Base-by-base conservation (phyloP, 176 grass and related monocot species). In the Carex cristatella region DNA sequence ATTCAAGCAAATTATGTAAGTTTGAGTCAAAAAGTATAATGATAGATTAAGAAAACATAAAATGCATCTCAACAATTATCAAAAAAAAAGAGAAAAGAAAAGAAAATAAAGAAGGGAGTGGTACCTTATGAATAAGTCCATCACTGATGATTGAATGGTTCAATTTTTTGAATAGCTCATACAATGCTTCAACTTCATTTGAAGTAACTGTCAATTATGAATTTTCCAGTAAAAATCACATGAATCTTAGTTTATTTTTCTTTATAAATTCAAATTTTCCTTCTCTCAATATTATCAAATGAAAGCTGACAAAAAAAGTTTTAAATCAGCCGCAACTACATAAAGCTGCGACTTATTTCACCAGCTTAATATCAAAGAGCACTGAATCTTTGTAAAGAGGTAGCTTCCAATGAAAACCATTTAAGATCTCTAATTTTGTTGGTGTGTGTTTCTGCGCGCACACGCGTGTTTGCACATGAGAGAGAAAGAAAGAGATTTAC, bases 151-250 rank as follows among this genome's bases (percentile, higher is more conserved):
- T 80, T 38, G 84, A 80, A 79, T 53, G 53, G 27, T 59, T 31
- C 61, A 86, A 79, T 23, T 79, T 86, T 66, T 86, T 86, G 56
- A 86, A 80, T 6, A 86, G 61, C 57, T 86, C 84, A 67, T 86
- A 80, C 23, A 86, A 65, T 37, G 84, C 84, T 79, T 86, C 84
- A 23, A 86, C 73, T 68, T 86, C 84, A 66, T 77, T 86, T 5
- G 80, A 61, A 56, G 84, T 79, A 80, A 86, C 84, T 86, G 74
- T 48, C 18, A 69, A 59, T 53, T 69, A 88, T 33, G 8, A 8
- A 74, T 69, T 60, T 13, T 35, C 10, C 4, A 14, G 35, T 19
- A 14, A 10, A 60, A 33, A 79, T 77, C 28, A 44, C 69, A 72
- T 10, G 5, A 73, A 48, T 46, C n/a, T 38, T 23, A 37, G 11